phyloP scores from a whole-genome alignment of 2,329 filamentous ascomycete genomes.

The Alternaria longipes region DNA sequence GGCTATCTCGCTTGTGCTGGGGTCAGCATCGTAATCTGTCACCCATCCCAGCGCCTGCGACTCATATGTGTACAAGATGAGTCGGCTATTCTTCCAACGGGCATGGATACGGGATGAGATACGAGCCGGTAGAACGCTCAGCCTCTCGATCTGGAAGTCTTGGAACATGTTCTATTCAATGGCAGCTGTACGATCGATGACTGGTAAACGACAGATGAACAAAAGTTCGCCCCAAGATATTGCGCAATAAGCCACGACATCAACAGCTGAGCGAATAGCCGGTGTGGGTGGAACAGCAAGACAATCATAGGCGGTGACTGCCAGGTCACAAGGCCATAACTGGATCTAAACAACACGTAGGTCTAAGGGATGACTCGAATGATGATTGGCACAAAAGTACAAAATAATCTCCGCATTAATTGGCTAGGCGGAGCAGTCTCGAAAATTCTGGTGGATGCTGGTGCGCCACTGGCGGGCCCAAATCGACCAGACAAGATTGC shows the following conservation, averaged over 20 bases:
- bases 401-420: constrained; percentile 46
- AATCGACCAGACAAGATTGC: constrained; percentile 26
- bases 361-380: constrained; percentile 22
- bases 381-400: constrained; percentile 40
- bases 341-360: constrained; percentile 26
- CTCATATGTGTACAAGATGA: constrained; percentile 28
- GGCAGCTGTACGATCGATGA: not conserved
- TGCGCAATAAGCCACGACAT: constrained; percentile 41
- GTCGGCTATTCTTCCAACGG: constrained; percentile 39
- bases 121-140: constrained; percentile 33
- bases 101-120: constrained; percentile 40
- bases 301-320: constrained; percentile 28
- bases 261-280: constrained; percentile 19
- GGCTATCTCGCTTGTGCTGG: constrained; percentile 34
- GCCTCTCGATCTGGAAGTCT: constrained; percentile 33
- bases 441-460: constrained; percentile 43
- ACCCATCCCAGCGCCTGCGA: constrained; percentile 29
- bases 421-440: constrained; percentile 41
- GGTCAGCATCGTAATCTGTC: constrained; percentile 32
- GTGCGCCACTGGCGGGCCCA: constrained; percentile 38
- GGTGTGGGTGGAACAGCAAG: constrained; percentile 23
- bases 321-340: constrained; percentile 35
- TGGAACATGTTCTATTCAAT: constrained; percentile 19
- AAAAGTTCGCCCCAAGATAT: constrained; percentile 20
- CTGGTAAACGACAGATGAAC: constrained; percentile 11